phyloP scores from a whole-genome alignment of 2,329 filamentous ascomycete genomes.

The Zymoseptoria passerinii region DNA sequence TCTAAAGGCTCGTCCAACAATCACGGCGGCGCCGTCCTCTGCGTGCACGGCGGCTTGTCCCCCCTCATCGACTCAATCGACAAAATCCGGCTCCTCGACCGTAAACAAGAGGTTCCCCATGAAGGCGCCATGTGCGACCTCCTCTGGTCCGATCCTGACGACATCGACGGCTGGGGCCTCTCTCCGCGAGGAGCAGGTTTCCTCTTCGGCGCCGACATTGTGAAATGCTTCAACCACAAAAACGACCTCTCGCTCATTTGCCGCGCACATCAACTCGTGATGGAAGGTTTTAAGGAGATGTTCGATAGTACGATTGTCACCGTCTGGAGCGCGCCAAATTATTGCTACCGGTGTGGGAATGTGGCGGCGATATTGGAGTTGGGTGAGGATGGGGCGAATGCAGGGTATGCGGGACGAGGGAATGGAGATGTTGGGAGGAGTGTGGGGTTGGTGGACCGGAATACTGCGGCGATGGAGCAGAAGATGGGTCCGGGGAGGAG shows the following conservation, averaged over 20 bases:
- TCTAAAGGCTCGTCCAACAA: conserved; percentile 55
- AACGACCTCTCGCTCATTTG: conserved; percentile 91
- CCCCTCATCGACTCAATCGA: conserved; percentile 89
- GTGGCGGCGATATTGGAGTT: conserved; percentile 89
- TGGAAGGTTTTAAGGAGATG: conserved; percentile 99
- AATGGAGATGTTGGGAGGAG: conserved; percentile 58
- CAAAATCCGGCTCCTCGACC: conserved; percentile 87
- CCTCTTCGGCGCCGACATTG: conserved; percentile 89
- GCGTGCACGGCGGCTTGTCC: conserved; percentile 87
- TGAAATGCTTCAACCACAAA: conserved; percentile 88
- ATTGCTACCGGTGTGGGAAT: conserved; percentile 41
- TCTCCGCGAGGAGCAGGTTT: conserved; percentile 92
- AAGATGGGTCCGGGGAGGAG: conserved; percentile 68
- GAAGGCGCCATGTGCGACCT: conserved; percentile 99
- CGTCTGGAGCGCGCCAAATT: conserved; percentile 57
- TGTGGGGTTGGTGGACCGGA: conserved; percentile 24
- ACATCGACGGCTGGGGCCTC: conserved; percentile 94
- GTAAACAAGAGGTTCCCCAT: conserved; percentile 96
- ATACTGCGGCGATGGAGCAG: conserved; percentile 38
- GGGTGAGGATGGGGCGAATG: conserved; percentile 63
- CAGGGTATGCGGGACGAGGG: conserved; percentile 42
- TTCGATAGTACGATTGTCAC: conserved; percentile 93
- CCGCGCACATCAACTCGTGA: conserved; percentile 91
- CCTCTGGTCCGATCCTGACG: conserved; percentile 95
- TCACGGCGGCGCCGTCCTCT: conserved; percentile 75